Conservation (phyloP, 257 asterid genomes). For the Nicotiana attenuata region DNA sequence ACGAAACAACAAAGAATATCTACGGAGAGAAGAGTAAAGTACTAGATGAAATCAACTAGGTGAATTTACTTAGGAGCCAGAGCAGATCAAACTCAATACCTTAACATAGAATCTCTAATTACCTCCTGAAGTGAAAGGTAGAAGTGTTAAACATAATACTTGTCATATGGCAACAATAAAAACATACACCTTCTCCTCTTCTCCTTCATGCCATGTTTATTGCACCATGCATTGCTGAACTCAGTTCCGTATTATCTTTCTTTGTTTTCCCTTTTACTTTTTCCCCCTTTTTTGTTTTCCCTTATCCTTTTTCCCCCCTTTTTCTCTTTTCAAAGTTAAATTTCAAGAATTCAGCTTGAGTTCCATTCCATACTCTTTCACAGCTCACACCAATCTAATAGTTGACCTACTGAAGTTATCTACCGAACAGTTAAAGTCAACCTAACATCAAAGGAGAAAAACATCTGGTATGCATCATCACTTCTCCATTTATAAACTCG, state of each 20-base stretch:
- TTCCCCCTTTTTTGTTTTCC: neutral
- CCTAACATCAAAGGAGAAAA: neutral
- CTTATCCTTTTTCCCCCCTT: neutral
- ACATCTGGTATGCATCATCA: neutral
- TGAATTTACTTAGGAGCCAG: neutral
- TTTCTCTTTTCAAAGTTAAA: neutral
- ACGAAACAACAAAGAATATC: neutral
- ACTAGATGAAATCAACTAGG: neutral
- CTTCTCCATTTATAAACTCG: neutral
- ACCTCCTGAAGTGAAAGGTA: neutral
- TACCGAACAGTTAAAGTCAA: neutral
- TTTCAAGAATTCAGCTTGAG: neutral
- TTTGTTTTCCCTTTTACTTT: neutral
- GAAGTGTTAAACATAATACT: neutral
- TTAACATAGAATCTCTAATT: neutral
- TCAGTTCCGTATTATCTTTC: neutral
- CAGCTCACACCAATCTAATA: neutral
- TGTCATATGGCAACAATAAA: neutral
- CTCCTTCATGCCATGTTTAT: neutral
- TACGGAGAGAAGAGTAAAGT: neutral
- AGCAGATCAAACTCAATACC: neutral
- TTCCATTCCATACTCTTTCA: neutral
- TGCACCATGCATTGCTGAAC: neutral
- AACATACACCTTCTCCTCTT: neutral
- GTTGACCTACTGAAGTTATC: neutral